These are phyloP conservation scores for Ajuga chamaepitys DNA, from an alignment of 257 asterid species.

Conservation along the genomic window DNA sequence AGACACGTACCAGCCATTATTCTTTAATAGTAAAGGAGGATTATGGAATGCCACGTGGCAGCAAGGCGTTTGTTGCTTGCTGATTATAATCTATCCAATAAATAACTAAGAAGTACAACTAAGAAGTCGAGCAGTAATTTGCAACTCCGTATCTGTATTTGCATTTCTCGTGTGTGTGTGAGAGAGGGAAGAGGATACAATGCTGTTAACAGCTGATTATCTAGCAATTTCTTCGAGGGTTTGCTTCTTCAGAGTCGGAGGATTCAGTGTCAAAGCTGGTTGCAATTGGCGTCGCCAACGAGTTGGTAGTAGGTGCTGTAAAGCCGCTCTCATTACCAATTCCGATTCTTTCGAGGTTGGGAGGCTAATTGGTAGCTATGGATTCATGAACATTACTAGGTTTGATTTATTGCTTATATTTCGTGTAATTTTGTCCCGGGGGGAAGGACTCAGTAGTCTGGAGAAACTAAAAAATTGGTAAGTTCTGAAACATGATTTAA, in stretches of 20 bases:
- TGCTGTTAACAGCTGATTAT: constrained; percentile 21
- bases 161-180: neutral
- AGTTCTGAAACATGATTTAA: neutral
- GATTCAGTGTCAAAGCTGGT: neutral
- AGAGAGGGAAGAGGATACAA: neutral
- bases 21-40: too few relatives aligned
- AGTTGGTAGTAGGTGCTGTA: constrained; percentile 20
- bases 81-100: neutral
- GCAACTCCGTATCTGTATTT: neutral
- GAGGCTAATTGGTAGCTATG: constrained; percentile 79
- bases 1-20: too few relatives aligned
- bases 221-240: constrained; percentile 16
- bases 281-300: constrained; percentile 16
- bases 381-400: constrained; percentile 87
- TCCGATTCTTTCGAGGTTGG: constrained; percentile 83
- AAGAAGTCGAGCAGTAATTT: neutral
- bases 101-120: neutral
- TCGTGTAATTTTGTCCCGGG: neutral
- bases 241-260: constrained; percentile 19
- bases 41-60: constrained; percentile 5
- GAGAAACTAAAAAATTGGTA: neutral
- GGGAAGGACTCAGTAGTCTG: neutral
- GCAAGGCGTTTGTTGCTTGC: constrained; percentile 5
- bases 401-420: constrained; percentile 4
- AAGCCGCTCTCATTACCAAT: constrained; percentile 49